These are phyloP conservation scores for Pseudotsuga menziesii DNA, from an alignment of 75 land plant genomes.

Conservation along the genomic window DNA sequence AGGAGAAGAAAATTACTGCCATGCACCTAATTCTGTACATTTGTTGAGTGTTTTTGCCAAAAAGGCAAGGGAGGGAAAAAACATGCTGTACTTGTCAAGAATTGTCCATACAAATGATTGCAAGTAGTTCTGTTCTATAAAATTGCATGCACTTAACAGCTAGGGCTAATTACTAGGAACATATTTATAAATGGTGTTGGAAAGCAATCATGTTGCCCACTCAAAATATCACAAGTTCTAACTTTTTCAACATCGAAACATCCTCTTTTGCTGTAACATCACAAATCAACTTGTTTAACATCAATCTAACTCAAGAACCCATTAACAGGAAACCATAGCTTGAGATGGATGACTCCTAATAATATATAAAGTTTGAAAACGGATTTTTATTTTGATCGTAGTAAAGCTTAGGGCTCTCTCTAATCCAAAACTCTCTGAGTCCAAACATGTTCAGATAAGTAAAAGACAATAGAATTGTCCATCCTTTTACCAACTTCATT, in stretches of 20 bases:
- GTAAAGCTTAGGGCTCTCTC: neutral
- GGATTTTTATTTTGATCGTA: neutral
- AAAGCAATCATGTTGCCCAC: neutral
- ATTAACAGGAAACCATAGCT: neutral
- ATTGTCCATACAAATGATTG: no score
- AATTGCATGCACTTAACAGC: neutral
- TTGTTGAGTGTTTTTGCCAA: no score
- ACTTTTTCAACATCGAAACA: neutral
- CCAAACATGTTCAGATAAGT: neutral
- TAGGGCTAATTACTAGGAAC: neutral
- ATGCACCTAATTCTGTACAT: no score
- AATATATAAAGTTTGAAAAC: no score
- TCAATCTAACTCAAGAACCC: neutral
- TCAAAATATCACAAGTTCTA: neutral
- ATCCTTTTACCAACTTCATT: neutral
- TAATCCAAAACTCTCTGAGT: neutral
- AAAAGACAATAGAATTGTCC: neutral
- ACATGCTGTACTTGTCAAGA: no score
- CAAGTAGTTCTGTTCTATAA: no score
- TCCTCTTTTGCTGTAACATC: no score
- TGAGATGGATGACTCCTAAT: no score
- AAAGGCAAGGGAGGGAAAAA: no score
- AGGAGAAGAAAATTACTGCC: no score
- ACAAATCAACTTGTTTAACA: no score
- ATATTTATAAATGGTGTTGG: neutral